Base-by-base conservation (phyloP, 2,329 filamentous ascomycete genomes). In the Aspergillus hortae region DNA sequence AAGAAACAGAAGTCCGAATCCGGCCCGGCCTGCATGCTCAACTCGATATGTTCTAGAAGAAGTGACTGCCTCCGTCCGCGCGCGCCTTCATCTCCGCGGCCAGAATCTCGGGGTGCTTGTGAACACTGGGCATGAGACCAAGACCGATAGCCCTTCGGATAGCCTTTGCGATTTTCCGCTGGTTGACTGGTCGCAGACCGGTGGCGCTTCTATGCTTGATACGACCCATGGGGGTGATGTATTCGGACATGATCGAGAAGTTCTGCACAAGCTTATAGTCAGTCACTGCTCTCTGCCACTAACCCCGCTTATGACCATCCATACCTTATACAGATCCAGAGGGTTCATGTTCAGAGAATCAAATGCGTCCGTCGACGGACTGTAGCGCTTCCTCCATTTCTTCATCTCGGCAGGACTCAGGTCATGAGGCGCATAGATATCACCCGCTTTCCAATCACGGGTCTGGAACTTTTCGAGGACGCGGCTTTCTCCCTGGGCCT, bases 401-500 rank as follows among this genome's bases (percentile, higher is more conserved):
- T 75, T 74, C 84, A 89, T 87, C 80, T 96, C 92, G 33, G 77
- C 75, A 21, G 85, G 80, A 50, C 84, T 87, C 67, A 99, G 72
- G 73, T 99, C 94, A 67, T 92, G 89, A 32, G 94, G 94, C 54
- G 91, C 82, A 74, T 97, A 97, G 48, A 96, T 80, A 67, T 97
- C 92, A 61, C 94, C 94, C 0, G 76, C 64, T 62, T 79, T 78
- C 87, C 88, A 97, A 38, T 80, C 79, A 44, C 92, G 85, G 33
- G 82, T 80, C 71, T 73, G 67, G 33, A 70, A 71, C 56, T 56
- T 68, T 53, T 76, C 69, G 41, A 77, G 58, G 4, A 62, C 60
- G 48, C 64, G 63, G 48, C 68, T 71, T 54, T 76, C 72, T 38
- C 63, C 61, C 48, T 67, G 67, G 9, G 62, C 54, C 54, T 65